A percentile compares a stretch with the other conserved stretches of the same genome.
Conservation (phyloP, 768 basidiomycete species). For the Lactarius trivialis region DNA sequence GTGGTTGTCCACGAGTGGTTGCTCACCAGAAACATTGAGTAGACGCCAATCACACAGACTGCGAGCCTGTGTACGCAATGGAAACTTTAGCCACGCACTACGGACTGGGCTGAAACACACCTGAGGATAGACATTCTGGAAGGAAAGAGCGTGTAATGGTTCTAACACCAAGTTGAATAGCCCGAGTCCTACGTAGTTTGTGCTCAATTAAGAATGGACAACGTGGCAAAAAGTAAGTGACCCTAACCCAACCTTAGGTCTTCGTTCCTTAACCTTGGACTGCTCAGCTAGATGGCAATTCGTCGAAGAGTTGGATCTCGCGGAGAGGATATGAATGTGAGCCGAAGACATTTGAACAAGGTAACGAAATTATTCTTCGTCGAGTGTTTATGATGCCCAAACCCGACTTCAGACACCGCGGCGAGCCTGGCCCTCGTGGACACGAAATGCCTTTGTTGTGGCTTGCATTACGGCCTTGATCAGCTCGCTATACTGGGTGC, state of each 20-base stretch:
- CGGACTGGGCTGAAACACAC: not conserved
- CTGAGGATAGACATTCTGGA: conserved; percentile 17
- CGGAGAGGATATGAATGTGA: not conserved
- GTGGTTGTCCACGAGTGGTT: not conserved
- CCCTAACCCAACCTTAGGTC: conserved; percentile 12
- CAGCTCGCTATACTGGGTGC: not conserved
- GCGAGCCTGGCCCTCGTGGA: not conserved
- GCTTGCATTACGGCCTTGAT: not conserved
- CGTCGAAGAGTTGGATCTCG: not conserved
- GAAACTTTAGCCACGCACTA: not conserved
- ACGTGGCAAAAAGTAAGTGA: conserved; percentile 9
- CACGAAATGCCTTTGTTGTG: not conserved
- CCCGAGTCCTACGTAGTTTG: not conserved
- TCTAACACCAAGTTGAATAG: not conserved
- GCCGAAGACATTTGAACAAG: not conserved
- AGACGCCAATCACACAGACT: conserved; percentile 23
- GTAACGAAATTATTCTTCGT: not conserved
- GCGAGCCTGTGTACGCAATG: conserved; percentile 3
- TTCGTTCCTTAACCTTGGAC: not conserved
- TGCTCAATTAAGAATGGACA: not conserved
- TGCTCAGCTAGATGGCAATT: conserved; percentile 1
- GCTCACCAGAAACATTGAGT: conserved; percentile 24
- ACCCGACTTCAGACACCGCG: not conserved
- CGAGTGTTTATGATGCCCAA: not conserved
- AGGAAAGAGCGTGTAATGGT: not conserved